Base-by-base conservation (phyloP, 2,329 filamentous ascomycete species). In the Colletotrichum higginsianum region DNA sequence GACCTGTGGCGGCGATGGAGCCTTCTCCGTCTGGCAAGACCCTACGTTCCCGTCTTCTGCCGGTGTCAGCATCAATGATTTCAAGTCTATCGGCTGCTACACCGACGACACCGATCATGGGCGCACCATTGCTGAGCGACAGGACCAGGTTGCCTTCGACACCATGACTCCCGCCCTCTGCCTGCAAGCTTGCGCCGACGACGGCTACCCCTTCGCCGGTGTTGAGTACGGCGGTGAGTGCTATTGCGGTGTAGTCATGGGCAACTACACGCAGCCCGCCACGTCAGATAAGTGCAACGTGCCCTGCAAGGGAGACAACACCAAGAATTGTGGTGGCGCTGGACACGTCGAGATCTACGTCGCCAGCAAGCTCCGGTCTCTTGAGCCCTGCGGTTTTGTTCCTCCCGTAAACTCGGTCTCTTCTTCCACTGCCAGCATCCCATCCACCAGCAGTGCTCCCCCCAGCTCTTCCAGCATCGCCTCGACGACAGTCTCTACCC, bases 51-150 rank as follows among this genome's bases (percentile, higher is more conserved):
- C 82, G 57, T 80, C 82, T 30, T 79, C 80, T 72, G 81, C 80
- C 23, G 81, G 86, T 61, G 78, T 86, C 35, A 85, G 84, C 30
- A 82, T 86, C 55, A 82, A 83, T 64, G 83, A 85, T 56, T 93
- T 90, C 84, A 82, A 83, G 53, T 86, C 89, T 74, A 78, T 87
- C n/a, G 91, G 91, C 66, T 94, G 91, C 82, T 92, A 87, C 76
- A 84, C 82, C 38, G 87, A 88, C 72, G 76, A 82, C 66, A 81
- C 81, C 23, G 73, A 72, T 58, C 74, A 80, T 62, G 83, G 85
- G 50, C 84, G 83, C 60, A 83, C 87, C 35, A 81, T 89, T 57
- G 81, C 81, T 35, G 87, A 84, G 77, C 79, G 79, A 23, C 80
- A 84, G 77, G 76, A 82, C 53, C 74, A 79, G 50, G 71, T 87